Evolutionary conservation across 257 asterid genomes (phyloP).

Genomic region (Gentiana macrophylla): DNA sequence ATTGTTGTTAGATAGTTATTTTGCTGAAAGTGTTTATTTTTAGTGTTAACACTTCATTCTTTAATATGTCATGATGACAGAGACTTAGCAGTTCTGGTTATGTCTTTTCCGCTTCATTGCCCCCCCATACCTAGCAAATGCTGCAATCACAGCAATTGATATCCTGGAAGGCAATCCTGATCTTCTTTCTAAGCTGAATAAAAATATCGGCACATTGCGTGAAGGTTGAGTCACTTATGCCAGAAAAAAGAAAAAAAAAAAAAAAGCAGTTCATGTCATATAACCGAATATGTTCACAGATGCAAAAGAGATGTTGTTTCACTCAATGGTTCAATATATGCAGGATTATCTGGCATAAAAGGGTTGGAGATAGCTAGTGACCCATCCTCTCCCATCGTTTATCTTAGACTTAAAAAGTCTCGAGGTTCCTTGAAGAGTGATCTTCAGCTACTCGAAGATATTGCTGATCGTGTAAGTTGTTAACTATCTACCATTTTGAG

Average conservation of each 20-base stretch:
- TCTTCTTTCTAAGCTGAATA: slow-evolving; percentile 49
- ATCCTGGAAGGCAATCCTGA: slow-evolving; percentile 65
- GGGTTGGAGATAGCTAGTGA: slow-evolving; percentile 60
- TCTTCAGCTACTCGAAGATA: slow-evolving; percentile 60
- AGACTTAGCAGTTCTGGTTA: slow-evolving; percentile 91
- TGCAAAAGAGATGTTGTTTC: neutral
- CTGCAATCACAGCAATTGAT: slow-evolving; percentile 82
- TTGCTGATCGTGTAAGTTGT: slow-evolving; percentile 44
- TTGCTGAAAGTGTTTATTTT: neutral
- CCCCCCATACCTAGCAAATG: slow-evolving; percentile 88
- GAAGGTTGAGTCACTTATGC: slow-evolving; percentile 29
- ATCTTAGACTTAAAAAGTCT: slow-evolving; percentile 33
- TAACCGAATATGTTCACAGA: neutral
- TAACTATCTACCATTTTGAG: no score
- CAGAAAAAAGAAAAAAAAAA: neutral
- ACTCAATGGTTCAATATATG: slow-evolving; percentile 3
- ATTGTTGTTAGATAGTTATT: neutral
- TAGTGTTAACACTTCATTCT: neutral
- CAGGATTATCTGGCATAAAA: slow-evolving; percentile 50
- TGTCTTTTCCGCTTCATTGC: slow-evolving; percentile 90
- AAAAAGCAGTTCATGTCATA: neutral
- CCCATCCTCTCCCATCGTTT: slow-evolving; percentile 64
- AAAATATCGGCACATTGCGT: slow-evolving; percentile 37
- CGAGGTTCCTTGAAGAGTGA: slow-evolving; percentile 61
- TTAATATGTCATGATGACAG: slow-evolving; percentile 39